Base-by-base conservation (phyloP, 768 basidiomycete species). In the Leucocoprinus sp. region DNA sequence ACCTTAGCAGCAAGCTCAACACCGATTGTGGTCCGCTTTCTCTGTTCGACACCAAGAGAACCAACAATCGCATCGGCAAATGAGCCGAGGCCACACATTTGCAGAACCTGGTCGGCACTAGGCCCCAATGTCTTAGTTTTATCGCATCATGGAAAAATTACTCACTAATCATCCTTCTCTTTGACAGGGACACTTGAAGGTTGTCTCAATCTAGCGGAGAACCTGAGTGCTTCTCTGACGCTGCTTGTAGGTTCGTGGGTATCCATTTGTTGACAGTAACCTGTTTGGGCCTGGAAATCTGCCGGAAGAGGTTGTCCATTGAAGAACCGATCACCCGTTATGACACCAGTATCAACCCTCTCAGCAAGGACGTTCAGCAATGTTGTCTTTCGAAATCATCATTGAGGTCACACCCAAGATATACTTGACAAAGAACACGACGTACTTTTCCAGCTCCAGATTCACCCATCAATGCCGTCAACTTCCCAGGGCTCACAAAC, bases 1-100 rank as follows among this genome's bases (percentile, higher is more conserved):
- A 90, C 79, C 63, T 90, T 92, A 4, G 89, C 86, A 37, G 88
- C 89, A 8, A 93, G 68, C 58, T 92, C 89, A 27, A 92, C 89
- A 19, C 76, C 90, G 48, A 93, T 93, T 0, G 89, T 93, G 0
- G 86, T 80, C 6, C 89, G 73, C 64, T 92, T 93, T 39, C 78
- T 72, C 50, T 82, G 76, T 52, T 90, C 85, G 17, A 84, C 74
- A 2, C 78, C 75, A 2, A 85, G 65, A 60, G 76, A 73, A n/a
- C 76, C 79, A 8, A 84, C 75, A 56, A 78, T 71, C 4, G 78
- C 81, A 51, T 84, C 77, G 3, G 76, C 77, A 29, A 76, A 68
- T 3, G 66, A 64, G 43, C 78, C 76, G 39, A 85, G 60, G 23
- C 81, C 82, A 51, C 84, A 80, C 63, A 85, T 75, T 53, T 72